Percentiles rank a stretch among this genome's conserved stretches.
Evolutionary conservation across 2,329 filamentous ascomycete genomes (phyloP).

Genomic region (Sclerotinia nivalis): DNA sequence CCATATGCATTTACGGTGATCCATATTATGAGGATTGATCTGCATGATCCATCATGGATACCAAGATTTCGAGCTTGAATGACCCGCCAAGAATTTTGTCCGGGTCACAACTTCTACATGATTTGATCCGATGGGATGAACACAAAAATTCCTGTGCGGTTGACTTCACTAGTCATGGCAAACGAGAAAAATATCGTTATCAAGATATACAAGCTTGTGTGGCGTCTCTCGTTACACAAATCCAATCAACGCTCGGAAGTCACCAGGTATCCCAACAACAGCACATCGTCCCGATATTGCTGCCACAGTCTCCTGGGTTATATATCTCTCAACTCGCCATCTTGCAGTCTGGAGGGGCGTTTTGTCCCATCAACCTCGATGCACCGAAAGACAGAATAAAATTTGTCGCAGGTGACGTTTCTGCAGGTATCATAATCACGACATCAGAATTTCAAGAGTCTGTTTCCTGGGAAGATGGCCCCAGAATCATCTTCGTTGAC

Average conservation of each 20-base stretch:
- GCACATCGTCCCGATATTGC: constrained; percentile 69
- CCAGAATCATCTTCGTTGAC: constrained; percentile 47
- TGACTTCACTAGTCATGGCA: constrained; percentile 59
- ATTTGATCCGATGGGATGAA: constrained; percentile 56
- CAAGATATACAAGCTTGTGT: constrained; percentile 47
- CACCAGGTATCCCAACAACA: constrained; percentile 34
- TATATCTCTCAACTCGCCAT: constrained; percentile 78
- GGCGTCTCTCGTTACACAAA: constrained; percentile 30
- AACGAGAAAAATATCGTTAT: constrained; percentile 37
- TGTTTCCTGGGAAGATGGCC: constrained; percentile 44
- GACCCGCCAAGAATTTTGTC: constrained; percentile 51
- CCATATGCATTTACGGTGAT: constrained; percentile 1
- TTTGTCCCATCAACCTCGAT: constrained; percentile 81
- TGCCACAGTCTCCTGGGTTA: constrained; percentile 74
- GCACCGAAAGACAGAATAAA: constrained; percentile 72
- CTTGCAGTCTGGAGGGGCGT: constrained; percentile 78
- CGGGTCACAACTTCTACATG: constrained; percentile 59
- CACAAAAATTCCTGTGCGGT: constrained; percentile 53
- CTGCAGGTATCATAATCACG: constrained; percentile 68
- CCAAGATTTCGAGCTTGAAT: constrained; percentile 58
- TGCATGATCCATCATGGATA: constrained; percentile 32
- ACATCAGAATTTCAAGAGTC: constrained; percentile 49
- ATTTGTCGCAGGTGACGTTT: constrained; percentile 79
- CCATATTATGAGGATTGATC: constrained; percentile 27
- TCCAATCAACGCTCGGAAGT: constrained; percentile 29